phyloP scores from a whole-genome alignment of 768 basidiomycete species.

The Suillus placidus region DNA sequence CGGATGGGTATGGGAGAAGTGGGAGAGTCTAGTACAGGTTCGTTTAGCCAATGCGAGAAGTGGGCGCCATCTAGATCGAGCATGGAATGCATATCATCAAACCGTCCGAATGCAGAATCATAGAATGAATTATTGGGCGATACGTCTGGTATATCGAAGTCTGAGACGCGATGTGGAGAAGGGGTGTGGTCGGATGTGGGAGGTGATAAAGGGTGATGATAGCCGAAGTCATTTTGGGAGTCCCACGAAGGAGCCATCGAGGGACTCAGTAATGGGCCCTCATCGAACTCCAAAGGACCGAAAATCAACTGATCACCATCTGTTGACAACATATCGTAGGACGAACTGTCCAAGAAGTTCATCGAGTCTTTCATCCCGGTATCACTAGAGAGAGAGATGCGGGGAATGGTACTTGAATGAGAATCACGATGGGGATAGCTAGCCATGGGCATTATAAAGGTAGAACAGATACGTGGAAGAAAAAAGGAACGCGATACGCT shows the following conservation, averaged over 20 bases:
- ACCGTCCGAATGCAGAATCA: conserved; percentile 33
- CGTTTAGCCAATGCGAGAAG: conserved; percentile 65
- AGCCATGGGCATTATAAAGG: conserved; percentile 44
- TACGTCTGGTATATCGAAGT: conserved; percentile 45
- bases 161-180: conserved; percentile 43
- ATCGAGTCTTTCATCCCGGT: conserved; percentile 32
- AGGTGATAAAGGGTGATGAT: conserved; percentile 44
- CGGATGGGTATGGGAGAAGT: conserved; percentile 71
- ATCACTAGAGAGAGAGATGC: conserved; percentile 18
- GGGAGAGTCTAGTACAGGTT: conserved; percentile 50
- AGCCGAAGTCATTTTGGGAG: conserved; percentile 35
- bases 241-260: conserved; percentile 27
- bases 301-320: conserved; percentile 40
- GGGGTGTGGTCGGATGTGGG: conserved; percentile 40
- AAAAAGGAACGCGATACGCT: conserved; percentile 19
- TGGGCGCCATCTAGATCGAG: conserved; percentile 46
- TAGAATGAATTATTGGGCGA: conserved; percentile 41
- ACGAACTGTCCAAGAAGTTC: conserved; percentile 47
- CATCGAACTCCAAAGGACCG: conserved; percentile 38
- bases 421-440: conserved; percentile 40
- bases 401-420: conserved; percentile 25
- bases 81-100: conserved; percentile 36
- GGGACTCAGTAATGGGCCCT: conserved; percentile 28
- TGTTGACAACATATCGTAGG: conserved; percentile 40
- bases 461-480: conserved; percentile 30